phyloP scores from a whole-genome alignment of 352 stramenopile genomes.

The Pythium rhizo-oryzae region DNA sequence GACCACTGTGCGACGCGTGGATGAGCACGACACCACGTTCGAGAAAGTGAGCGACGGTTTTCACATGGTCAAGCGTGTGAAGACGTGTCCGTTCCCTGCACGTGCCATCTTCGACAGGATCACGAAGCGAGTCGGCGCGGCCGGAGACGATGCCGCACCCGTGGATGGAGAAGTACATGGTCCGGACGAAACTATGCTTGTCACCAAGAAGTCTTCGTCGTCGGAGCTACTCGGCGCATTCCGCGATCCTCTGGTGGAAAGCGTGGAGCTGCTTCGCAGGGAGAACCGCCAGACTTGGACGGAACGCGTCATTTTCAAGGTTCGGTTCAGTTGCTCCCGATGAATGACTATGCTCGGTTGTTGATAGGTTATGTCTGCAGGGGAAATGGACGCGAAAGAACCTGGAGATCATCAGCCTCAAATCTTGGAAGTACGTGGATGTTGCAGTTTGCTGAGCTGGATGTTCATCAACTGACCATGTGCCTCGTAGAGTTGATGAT shows the following conservation, averaged over 20 bases:
- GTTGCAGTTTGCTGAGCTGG: background rate
- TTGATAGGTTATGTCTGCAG: slow-evolving; percentile 3
- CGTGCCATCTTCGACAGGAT: slow-evolving; percentile 77
- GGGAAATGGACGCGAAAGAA: slow-evolving; percentile 38
- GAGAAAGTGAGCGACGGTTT: slow-evolving; percentile 65
- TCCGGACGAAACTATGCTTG: background rate
- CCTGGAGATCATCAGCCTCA: slow-evolving; percentile 62
- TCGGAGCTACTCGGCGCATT: background rate
- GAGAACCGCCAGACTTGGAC: slow-evolving; percentile 60
- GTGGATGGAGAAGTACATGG: background rate
- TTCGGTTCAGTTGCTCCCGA: background rate
- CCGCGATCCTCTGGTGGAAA: slow-evolving; percentile 52
- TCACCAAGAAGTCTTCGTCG: background rate
- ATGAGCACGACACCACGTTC: slow-evolving; percentile 53
- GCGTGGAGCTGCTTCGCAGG: slow-evolving; percentile 45
- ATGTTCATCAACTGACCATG: background rate
- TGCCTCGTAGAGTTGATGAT: slow-evolving; percentile 53
- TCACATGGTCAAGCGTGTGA: slow-evolving; percentile 66
- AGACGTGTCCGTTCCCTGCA: slow-evolving; percentile 61
- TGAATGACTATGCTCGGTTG: background rate
- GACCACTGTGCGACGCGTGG: slow-evolving; percentile 36
- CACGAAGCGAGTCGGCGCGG: slow-evolving; percentile 35
- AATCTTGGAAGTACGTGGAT: slow-evolving; percentile 64
- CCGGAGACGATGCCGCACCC: background rate
- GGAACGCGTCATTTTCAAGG: slow-evolving; percentile 61